Conservation (phyloP, 371 early-diverging fungal genomes). For the Mucor plumbeus region DNA sequence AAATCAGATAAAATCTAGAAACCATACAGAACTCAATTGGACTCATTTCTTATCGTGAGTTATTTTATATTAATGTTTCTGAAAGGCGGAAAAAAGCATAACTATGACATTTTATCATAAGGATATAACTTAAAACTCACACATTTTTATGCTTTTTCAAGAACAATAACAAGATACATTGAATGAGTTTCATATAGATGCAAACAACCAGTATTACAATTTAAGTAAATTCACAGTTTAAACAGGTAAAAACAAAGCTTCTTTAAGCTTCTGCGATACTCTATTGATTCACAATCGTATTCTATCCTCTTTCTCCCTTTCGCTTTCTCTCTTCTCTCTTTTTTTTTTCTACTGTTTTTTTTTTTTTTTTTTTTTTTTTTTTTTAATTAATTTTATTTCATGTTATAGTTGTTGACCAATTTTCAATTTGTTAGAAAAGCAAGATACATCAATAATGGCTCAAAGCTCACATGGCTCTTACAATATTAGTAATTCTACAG, state of each 20-base stretch:
- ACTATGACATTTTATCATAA: background rate
- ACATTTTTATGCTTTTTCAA: background rate
- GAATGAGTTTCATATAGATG: background rate
- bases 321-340: background rate
- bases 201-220: background rate
- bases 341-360: background rate
- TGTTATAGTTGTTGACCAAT: background rate
- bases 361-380: background rate
- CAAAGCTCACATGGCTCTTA: background rate
- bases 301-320: background rate
- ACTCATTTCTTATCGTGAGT: constrained; percentile 1
- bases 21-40: background rate
- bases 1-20: background rate
- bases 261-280: constrained; percentile 4
- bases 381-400: background rate
- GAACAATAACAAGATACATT: background rate
- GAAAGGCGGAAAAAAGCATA: background rate
- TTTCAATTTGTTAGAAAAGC: background rate
- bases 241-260: constrained; percentile 2
- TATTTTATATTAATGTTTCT: background rate
- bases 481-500: background rate
- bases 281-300: background rate
- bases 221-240: background rate
- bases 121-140: background rate
- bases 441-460: background rate